Base-by-base conservation (phyloP, 192 early-diverging fungal genomes). In the Backusella circina region DNA sequence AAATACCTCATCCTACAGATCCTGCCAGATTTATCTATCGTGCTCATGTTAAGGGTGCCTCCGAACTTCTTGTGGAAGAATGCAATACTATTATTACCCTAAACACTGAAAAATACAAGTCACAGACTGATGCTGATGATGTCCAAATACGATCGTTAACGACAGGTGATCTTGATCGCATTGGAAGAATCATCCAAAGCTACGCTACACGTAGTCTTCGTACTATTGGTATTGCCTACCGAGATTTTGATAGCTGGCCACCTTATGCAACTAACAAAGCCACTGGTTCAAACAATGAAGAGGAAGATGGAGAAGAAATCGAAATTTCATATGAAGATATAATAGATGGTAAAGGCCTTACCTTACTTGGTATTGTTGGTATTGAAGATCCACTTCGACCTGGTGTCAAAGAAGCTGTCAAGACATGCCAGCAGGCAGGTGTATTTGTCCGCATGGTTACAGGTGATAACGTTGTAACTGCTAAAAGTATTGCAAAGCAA, bases 371-470 rank as follows among this genome's bases (percentile, higher is more conserved):
- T 37, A 86, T 99, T 32, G 93, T 99, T 71, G 98, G 97, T 75
- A 99, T 99, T 73, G 90, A 96, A 70, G 98, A 99, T 82, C 98
- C 98, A 39, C 85, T 99, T 26, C 93, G 98, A 73, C 91, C 94
- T 5, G 98, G 97, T 69, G 98, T 99, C 5, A 90, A 92, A 7
- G 94, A 92, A 75, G 96, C 97, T 35, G 98, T 99, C 39, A 80
- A 86, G 26, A 79, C 85, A 18, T 99, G 96, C 77, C 91, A 92
- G 79, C 86, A 88, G 32, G 98, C 98, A 28, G 97, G 98, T 66
- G 93, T 99, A 28, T 88, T 92, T 84, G 95, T 99, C 41, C 92
- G 97, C 13, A 99, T 99, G 98, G 97, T 99, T n/a, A 99, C 98
- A 2, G 98, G 98, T 65, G 98, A 99, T 84, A 98, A 98, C 79